Evolutionary conservation across 805 yeast species (phyloP).

Genomic region (Saturnispora dispora): DNA sequence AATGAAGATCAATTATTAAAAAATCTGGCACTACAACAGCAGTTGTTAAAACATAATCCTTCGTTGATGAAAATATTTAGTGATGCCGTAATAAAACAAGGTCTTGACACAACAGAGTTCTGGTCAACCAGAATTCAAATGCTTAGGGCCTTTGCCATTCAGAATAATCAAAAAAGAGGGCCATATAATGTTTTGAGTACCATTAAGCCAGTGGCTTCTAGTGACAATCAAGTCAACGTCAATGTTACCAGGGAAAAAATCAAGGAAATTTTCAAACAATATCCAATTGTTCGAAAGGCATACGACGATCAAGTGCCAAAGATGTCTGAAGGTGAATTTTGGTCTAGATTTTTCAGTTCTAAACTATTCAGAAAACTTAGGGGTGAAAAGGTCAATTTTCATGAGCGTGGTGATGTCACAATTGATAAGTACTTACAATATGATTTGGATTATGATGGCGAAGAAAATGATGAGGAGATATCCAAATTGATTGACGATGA

Average conservation of each 20-base stretch:
- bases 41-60: constrained; percentile 60
- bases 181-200: constrained; percentile 92
- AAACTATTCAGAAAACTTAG: constrained; percentile 77
- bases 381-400: constrained; percentile 74
- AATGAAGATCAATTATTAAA: constrained; percentile 37
- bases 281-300: constrained; percentile 84
- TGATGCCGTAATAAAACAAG: constrained; percentile 74
- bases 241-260: constrained; percentile 87
- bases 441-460: constrained; percentile 47
- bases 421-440: constrained; percentile 74
- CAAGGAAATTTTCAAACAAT: constrained; percentile 80
- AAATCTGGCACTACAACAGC: constrained; percentile 73
- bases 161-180: constrained; percentile 78
- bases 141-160: constrained; percentile 76
- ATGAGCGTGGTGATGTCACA: constrained; percentile 74
- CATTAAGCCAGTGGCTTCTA: constrained; percentile 85
- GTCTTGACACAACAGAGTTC: constrained; percentile 72
- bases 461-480: constrained; percentile 31
- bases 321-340: constrained; percentile 82
- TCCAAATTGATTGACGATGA: constrained; percentile 20
- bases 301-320: constrained; percentile 88
- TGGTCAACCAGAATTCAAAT: constrained; percentile 79
- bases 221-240: constrained; percentile 89
- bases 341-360: constrained; percentile 93
- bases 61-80: constrained; percentile 66